Evolutionary conservation across 1,284 basidiomycete genomes (phyloP).

Genomic region (Neotropicomus parvogracilis): DNA sequence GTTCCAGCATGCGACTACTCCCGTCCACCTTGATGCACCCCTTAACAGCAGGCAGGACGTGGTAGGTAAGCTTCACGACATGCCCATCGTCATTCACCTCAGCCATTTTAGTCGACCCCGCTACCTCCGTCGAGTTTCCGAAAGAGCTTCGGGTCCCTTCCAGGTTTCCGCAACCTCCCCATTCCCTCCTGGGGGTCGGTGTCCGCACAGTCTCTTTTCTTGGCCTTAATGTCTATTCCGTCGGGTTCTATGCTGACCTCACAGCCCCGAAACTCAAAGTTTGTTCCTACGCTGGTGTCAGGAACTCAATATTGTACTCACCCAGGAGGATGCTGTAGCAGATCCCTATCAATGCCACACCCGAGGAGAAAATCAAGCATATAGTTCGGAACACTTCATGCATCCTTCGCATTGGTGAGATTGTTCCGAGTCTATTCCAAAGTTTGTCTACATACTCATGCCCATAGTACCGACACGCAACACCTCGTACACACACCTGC

Average conservation of each 20-base stretch:
- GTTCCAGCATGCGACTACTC: constrained; percentile 19
- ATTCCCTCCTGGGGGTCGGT: constrained; percentile 75
- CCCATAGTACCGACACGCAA: constrained; percentile 71
- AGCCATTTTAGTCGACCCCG: constrained; percentile 51
- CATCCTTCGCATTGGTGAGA: constrained; percentile 69
- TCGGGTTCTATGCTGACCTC: constrained; percentile 82
- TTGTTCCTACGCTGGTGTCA: constrained; percentile 17
- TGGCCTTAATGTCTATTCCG: constrained; percentile 78
- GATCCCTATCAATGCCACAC: constrained; percentile 46
- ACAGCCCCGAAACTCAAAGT: constrained; percentile 58
- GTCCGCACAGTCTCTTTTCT: constrained; percentile 85
- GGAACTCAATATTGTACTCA: background rate
- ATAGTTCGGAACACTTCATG: constrained; percentile 68
- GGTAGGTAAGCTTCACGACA: constrained; percentile 18
- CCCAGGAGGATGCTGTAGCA: constrained; percentile 17
- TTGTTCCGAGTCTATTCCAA: background rate
- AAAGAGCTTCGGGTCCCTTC: constrained; percentile 58
- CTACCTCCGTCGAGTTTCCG: constrained; percentile 70
- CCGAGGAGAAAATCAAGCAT: constrained; percentile 68
- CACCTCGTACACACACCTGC: constrained; percentile 78
- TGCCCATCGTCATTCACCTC: background rate
- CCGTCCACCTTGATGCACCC: constrained; percentile 40
- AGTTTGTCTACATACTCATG: constrained; percentile 1
- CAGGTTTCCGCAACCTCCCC: constrained; percentile 53
- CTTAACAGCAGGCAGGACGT: constrained; percentile 15